Base-by-base conservation (phyloP, 257 asterid genomes). In the Eustoma russellianum region DNA sequence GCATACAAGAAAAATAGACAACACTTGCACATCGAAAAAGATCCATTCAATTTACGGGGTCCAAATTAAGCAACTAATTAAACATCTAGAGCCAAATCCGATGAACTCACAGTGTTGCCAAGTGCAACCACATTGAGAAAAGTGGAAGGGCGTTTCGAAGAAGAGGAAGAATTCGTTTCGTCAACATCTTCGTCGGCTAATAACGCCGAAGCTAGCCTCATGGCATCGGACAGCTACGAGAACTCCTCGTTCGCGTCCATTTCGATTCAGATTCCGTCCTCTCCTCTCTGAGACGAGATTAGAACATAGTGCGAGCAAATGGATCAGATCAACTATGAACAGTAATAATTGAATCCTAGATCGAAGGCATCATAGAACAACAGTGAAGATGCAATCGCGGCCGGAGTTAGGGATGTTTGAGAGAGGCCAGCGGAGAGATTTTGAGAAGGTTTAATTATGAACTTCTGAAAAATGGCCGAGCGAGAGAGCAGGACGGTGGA, bases 171-270 rank as follows among this genome's bases (percentile, higher is more conserved):
- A 28, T 88, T 15, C 65, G 82, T 69, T 66, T 84, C 98, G 38
- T 92, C 98, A 48, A 85, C 73, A 73, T 88, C 97, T 55, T 92
- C 98, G 62, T 88, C 98, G 35, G 97, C 94, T 30, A 92, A 91
- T 73, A 92, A 69, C 63, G 91, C 70, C 44, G 97, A 47, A 24
- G 97, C 97, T 76, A 85, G 98, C 77, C 86, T 78, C 95, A 92
- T 92, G 68, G 98, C 73, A 69, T 92, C 92, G 43, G 98, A 79
- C 46, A 92, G 97, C 79, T 85, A 80, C 13, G 81, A 59, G 83
- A 88, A 69, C 73, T 92, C 97, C 67, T 88, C 94, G 72, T 88
- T 85, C 65, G 88, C 78, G 9, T 80, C 88, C 88, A 80, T 80
- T 55, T 13, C 16, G 43, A 9, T 10, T 45, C 53, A 41, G 33